A percentile compares a stretch with the other conserved stretches of the same genome.
Conservation (phyloP, 805 yeast genomes). For the Cyberlindnera xishuangbannaensis region DNA sequence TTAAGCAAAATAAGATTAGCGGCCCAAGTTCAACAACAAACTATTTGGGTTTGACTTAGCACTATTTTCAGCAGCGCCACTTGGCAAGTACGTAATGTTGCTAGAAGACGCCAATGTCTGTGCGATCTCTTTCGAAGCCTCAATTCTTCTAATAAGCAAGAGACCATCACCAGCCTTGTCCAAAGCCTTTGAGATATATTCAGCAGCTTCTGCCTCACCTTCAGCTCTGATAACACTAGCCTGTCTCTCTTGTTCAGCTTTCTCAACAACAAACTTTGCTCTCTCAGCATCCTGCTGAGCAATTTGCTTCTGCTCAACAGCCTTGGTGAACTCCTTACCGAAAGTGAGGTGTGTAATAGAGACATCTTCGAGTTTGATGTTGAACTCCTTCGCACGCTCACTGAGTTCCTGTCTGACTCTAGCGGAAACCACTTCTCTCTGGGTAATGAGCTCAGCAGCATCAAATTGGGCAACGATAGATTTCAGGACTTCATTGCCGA, state of each 20-base stretch:
- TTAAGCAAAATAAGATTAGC: constrained; percentile 30
- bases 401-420: constrained; percentile 83
- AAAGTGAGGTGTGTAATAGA: constrained; percentile 97
- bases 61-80: constrained; percentile 30
- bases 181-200: constrained; percentile 85
- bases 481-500: constrained; percentile 87
- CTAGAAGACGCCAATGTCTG: constrained; percentile 74
- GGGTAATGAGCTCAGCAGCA: constrained; percentile 95
- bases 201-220: constrained; percentile 99
- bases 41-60: constrained; percentile 38
- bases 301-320: constrained; percentile 97
- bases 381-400: constrained; percentile 79
- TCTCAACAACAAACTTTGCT: constrained; percentile 87
- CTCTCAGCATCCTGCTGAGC: constrained; percentile 99
- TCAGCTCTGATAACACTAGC: constrained; percentile 96
- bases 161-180: constrained; percentile 95
- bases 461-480: constrained; percentile 90
- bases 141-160: constrained; percentile 87
- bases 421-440: constrained; percentile 90
- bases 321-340: constrained; percentile 94
- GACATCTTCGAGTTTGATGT: constrained; percentile 91
- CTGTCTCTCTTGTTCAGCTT: constrained; percentile 95
- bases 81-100: constrained; percentile 86
- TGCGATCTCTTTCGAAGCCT: constrained; percentile 96
- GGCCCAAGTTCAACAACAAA: constrained; percentile 63